Evolutionary conservation across 2,329 filamentous ascomycete species (phyloP), one percentile per base, ranked within the genome.

Genomic region (Trichoderma koningii): DNA sequence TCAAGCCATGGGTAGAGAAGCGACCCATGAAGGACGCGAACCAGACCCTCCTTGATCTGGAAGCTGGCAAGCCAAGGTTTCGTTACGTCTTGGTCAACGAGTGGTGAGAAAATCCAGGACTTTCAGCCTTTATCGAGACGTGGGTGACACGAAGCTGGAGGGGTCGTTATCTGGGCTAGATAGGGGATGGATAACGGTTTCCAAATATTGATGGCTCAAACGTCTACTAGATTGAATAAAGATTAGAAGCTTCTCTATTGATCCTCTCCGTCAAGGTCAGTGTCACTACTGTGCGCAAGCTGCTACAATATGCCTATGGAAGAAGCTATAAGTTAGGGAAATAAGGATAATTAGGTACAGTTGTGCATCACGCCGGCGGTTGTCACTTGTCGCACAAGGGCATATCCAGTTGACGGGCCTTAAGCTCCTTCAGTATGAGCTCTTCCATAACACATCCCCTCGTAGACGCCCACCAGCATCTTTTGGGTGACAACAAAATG

Each of bases 1-100:
- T 88, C 26, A 80, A 82, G 75, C 82, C 84, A 1, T 86, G 83
- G 82, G 79, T 87, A 38, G 77, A 87, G 70, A 76, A 80, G 70
- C 76, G 82, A 65, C 79, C 81, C 5, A 82, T 89, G 81, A 80
- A 77, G 68, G 81, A 85, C 50, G 82, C 82, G 3, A 88, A 87
- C 70, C 73, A 82, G 73, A 79, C 80, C 0, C 76, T 87, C n/a
- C 71, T 85, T 45, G 84, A 87, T 68, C 79, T 87, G 77, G 81
- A 83, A 44, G 76, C 73, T 2, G 85, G 85, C 0, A 83, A 84
- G 72, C 80, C 81, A 4, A 75, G 80, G 68, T 82, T 81, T 66
- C 75, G 80, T 67, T 82, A 81, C 70, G 80, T 83, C 7, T 70
- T 82, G 55, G 73, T 78, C 14, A 81, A 81, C 64, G 75, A 78